phyloP scores from a whole-genome alignment of 768 basidiomycete genomes.

The Cystofilobasidium macerans region DNA sequence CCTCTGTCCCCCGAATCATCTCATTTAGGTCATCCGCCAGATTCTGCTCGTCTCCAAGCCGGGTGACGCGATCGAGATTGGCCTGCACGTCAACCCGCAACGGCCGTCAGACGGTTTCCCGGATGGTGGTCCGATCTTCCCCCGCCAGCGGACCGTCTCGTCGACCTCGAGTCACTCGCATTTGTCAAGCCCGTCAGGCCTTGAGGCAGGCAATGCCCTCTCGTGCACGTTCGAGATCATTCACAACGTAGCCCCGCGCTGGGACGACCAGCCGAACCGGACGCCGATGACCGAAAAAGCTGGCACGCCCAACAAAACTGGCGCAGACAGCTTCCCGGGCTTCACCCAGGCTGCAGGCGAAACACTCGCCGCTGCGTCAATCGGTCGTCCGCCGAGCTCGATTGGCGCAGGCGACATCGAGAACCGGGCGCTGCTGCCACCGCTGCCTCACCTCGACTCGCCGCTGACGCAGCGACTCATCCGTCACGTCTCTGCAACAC shows the following conservation, averaged over 20 bases:
- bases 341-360: neutral
- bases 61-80: constrained; percentile 78
- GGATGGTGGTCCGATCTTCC: neutral
- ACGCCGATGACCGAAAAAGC: constrained; percentile 19
- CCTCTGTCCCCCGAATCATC: constrained; percentile 11
- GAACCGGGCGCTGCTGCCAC: constrained; percentile 18
- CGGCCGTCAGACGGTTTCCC: constrained; percentile 29
- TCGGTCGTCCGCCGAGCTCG: neutral
- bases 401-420: neutral
- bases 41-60: constrained; percentile 54
- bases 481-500: constrained; percentile 33
- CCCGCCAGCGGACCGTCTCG: constrained; percentile 5
- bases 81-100: constrained; percentile 46
- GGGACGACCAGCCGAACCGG: constrained; percentile 6
- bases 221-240: constrained; percentile 54
- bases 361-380: neutral
- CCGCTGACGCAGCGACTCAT: constrained; percentile 32
- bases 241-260: constrained; percentile 42
- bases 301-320: neutral
- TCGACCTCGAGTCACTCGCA: constrained; percentile 29
- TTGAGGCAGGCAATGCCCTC: constrained; percentile 38
- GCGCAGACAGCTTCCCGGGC: constrained; percentile 6
- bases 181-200: constrained; percentile 31
- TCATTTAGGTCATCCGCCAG: constrained; percentile 81
- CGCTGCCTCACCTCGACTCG: constrained; percentile 33